phyloP scores from a whole-genome alignment of 768 basidiomycete genomes.

The Tulasnella sp. region DNA sequence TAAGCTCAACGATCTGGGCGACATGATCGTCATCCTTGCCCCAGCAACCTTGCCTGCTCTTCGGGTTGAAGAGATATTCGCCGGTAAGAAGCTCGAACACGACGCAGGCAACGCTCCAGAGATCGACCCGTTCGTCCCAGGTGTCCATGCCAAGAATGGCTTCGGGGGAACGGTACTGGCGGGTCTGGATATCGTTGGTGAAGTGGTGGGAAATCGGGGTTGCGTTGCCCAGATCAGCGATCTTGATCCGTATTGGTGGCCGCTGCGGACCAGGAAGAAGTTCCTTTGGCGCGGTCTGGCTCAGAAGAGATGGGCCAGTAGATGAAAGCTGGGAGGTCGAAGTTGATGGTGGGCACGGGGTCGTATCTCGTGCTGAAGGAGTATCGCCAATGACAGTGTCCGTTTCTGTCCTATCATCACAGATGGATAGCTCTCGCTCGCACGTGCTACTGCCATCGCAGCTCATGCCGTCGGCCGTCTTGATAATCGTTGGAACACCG shows the following conservation, averaged over 20 bases:
- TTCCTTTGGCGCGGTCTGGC: slow-evolving; percentile 54
- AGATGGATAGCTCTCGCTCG: slow-evolving; percentile 18
- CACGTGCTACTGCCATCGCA: not conserved
- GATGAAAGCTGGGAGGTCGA: slow-evolving; percentile 33
- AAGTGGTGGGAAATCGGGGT: slow-evolving; percentile 87
- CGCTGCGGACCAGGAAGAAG: slow-evolving; percentile 24
- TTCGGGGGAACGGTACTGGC: slow-evolving; percentile 92
- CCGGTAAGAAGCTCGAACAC: slow-evolving; percentile 88
- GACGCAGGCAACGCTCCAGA: slow-evolving; percentile 90
- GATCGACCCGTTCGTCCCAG: slow-evolving; percentile 82
- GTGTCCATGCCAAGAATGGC: slow-evolving; percentile 83
- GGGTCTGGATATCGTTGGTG: slow-evolving; percentile 95
- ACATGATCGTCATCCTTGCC: slow-evolving; percentile 94
- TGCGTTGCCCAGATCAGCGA: slow-evolving; percentile 91
- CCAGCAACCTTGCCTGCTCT: slow-evolving; percentile 73
- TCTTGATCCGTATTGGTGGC: slow-evolving; percentile 74
- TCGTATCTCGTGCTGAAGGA: slow-evolving; percentile 39
- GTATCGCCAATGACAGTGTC: slow-evolving; percentile 38
- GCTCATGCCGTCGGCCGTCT: slow-evolving; percentile 7
- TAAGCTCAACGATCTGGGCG: slow-evolving; percentile 89
- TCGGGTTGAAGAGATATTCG: slow-evolving; percentile 89
- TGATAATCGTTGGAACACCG: slow-evolving; percentile 15
- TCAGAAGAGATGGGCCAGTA: slow-evolving; percentile 53
- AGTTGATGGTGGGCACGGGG: slow-evolving; percentile 31
- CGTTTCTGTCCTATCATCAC: slow-evolving; percentile 17